These are phyloP conservation scores for Aspergillus funiculosus DNA, from an alignment of 495 filamentous ascomycete genomes.

Conservation along the genomic window DNA sequence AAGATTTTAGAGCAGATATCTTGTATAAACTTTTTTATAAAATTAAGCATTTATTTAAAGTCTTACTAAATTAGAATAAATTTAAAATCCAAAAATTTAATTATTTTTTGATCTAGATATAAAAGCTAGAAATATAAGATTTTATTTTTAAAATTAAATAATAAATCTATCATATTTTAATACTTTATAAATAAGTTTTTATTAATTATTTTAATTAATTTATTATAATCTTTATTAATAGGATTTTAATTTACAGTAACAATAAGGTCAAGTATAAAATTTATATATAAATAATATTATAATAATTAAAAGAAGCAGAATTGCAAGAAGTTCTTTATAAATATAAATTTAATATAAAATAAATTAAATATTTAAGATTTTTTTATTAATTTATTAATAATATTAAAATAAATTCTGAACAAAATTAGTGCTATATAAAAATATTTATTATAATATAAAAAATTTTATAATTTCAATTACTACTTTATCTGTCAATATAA, in stretches of 20 bases:
- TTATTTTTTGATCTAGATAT: slow-evolving; percentile 27
- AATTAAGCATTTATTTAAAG: slow-evolving; percentile 38
- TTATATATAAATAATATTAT: slow-evolving; percentile 18
- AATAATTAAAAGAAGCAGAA: slow-evolving; percentile 8
- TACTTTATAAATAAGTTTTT: slow-evolving; percentile 28
- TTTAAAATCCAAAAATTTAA: slow-evolving; percentile 26
- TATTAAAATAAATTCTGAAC: not conserved
- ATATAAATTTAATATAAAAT: slow-evolving; percentile 22
- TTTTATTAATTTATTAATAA: slow-evolving; percentile 16
- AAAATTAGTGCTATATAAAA: slow-evolving; percentile 17
- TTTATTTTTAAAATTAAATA: slow-evolving; percentile 15
- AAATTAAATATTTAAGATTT: slow-evolving; percentile 23
- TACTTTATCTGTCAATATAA: slow-evolving; percentile 25
- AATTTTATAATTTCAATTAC: slow-evolving; percentile 30
- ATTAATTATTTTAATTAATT: slow-evolving; percentile 23
- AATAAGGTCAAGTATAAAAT: slow-evolving; percentile 20
- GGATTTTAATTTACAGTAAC: slow-evolving; percentile 32
- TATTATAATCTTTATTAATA: slow-evolving; percentile 26
- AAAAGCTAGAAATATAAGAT: slow-evolving; percentile 24
- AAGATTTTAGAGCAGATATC: slow-evolving; percentile 31
- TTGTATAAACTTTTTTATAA: slow-evolving; percentile 35
- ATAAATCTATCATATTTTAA: slow-evolving; percentile 22
- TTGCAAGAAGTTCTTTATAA: slow-evolving; percentile 22
- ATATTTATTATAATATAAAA: slow-evolving; percentile 11
- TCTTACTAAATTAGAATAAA: slow-evolving; percentile 35